Evolutionary conservation across 768 basidiomycete genomes (phyloP), one percentile per base, ranked within the genome.

Genomic region (Boletus tylopilopsis): DNA sequence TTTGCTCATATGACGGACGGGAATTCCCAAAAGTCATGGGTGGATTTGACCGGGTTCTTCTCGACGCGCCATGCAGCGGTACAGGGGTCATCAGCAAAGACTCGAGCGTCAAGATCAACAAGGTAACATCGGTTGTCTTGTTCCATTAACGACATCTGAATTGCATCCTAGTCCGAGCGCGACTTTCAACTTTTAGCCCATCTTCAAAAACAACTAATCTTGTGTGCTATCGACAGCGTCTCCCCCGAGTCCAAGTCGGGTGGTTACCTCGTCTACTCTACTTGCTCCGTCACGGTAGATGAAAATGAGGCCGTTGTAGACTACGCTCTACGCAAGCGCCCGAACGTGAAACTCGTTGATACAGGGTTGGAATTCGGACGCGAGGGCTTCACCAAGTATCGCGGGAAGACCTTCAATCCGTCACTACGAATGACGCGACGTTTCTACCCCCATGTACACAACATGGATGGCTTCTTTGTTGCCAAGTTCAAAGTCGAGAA

Each of bases 381-480:
- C 24, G 88, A 91, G 64, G 96, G 96, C 6, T 97, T 86, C 71
- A 89, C 85, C 27, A 81, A 78, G 52, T 98, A 85, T 74, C 84
- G 92, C 44, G 96, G 95, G 19, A 98, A 94, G 77, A 79, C 70
- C 25, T 98, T 98, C 72, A 77, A 84, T 65, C 76, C 87, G 29
- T 87, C 80, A 55, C 66, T 99, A 60, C 77, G 73, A 54, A 69
- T 95, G 56, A 96, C 96, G 18, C 75, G 93, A 58, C 75, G 96
- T 53, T 95, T 93, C 68, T 95, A 94, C 66, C 90, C 94, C 15
- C 94, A 97, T 69, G 94, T 96, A 60, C 94, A 97, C 72, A 99
- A 99, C 71, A 96, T 98, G 94, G 96, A 99, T 67, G 96, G 96
- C 6, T 99, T 99, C 78, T 99, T 80, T 68, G 94, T 98, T 47